phyloP scores from a whole-genome alignment of 768 basidiomycete species.

The Suillus placidus region DNA sequence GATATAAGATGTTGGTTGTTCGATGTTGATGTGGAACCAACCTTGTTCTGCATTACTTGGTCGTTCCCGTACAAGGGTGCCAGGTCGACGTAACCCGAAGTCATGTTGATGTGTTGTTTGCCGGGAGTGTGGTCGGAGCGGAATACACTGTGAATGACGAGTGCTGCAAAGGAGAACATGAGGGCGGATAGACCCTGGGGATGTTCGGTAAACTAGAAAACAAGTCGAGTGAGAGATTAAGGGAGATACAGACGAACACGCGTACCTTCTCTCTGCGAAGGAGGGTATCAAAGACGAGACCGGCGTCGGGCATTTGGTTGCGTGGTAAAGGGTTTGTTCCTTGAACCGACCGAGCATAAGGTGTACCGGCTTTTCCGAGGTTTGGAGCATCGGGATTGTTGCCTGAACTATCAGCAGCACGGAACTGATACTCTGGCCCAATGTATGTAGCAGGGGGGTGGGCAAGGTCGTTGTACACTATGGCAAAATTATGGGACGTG shows the following conservation, averaged over 20 bases:
- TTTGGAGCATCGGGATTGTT: slow-evolving; percentile 75
- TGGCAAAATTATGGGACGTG: slow-evolving; percentile 2
- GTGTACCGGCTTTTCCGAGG: slow-evolving; percentile 76
- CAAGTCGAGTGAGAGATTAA: slow-evolving; percentile 9
- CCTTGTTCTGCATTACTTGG: slow-evolving; percentile 57
- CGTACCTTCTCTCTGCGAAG: slow-evolving; percentile 68
- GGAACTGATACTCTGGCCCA: slow-evolving; percentile 63
- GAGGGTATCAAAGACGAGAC: slow-evolving; percentile 79
- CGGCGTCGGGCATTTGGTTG: slow-evolving; percentile 76
- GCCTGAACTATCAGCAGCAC: slow-evolving; percentile 73
- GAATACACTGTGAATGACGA: slow-evolving; percentile 88
- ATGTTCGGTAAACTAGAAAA: slow-evolving; percentile 65
- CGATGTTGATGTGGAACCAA: slow-evolving; percentile 33
- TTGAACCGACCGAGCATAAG: slow-evolving; percentile 85
- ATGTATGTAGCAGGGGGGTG: slow-evolving; percentile 78
- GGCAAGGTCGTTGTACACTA: slow-evolving; percentile 81
- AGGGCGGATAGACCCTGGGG: slow-evolving; percentile 78
- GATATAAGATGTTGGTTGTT: slow-evolving; percentile 1
- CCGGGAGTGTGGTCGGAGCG: slow-evolving; percentile 70
- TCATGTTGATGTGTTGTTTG: slow-evolving; percentile 66
- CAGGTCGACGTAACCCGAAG: slow-evolving; percentile 86
- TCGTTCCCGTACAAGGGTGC: slow-evolving; percentile 81
- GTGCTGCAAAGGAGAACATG: slow-evolving; percentile 82
- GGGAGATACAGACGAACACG: neutral
- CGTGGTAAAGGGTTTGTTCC: slow-evolving; percentile 63